Evolutionary conservation across 2,329 filamentous ascomycete species (phyloP).

Genomic region (Neonectria punicea): DNA sequence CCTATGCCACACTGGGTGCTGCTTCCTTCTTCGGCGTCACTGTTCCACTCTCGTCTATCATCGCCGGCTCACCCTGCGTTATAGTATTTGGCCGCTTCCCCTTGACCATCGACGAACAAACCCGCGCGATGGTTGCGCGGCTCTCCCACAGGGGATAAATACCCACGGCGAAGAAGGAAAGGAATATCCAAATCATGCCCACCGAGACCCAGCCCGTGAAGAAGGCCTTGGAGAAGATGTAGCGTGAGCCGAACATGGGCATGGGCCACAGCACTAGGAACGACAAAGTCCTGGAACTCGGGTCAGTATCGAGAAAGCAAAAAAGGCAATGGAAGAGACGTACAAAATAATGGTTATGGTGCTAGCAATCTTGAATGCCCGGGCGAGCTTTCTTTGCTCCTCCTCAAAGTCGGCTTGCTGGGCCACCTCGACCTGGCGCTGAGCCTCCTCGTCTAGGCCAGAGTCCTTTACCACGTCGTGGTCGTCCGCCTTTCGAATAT

Average conservation of each 20-base stretch:
- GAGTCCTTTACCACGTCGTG: constrained; percentile 73
- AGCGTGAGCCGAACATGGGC: constrained; percentile 85
- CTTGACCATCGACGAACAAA: constrained; percentile 21
- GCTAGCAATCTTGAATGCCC: constrained; percentile 59
- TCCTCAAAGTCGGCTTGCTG: constrained; percentile 51
- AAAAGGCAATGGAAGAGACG: neutral
- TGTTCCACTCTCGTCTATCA: constrained; percentile 17
- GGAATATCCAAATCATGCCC: constrained; percentile 78
- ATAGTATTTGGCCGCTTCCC: constrained; percentile 27
- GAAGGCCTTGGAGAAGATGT: constrained; percentile 69
- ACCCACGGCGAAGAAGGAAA: constrained; percentile 76
- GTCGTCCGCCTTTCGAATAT: constrained; percentile 82
- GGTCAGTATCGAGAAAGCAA: constrained; percentile 16
- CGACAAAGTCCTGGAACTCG: constrained; percentile 62
- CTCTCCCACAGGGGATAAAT: constrained; percentile 86
- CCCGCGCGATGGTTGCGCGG: constrained; percentile 60
- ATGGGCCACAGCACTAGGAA: constrained; percentile 73
- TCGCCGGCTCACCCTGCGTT: constrained; percentile 16
- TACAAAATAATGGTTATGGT: constrained; percentile 45
- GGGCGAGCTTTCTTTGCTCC: constrained; percentile 61
- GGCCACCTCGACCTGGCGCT: constrained; percentile 29
- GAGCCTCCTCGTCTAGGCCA: constrained; percentile 55
- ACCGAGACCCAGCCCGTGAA: constrained; percentile 79
- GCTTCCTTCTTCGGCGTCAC: constrained; percentile 22
- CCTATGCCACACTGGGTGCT: neutral